phyloP scores from a whole-genome alignment of 192 early-diverging fungal genomes.

The Dimargaris verticillata region DNA sequence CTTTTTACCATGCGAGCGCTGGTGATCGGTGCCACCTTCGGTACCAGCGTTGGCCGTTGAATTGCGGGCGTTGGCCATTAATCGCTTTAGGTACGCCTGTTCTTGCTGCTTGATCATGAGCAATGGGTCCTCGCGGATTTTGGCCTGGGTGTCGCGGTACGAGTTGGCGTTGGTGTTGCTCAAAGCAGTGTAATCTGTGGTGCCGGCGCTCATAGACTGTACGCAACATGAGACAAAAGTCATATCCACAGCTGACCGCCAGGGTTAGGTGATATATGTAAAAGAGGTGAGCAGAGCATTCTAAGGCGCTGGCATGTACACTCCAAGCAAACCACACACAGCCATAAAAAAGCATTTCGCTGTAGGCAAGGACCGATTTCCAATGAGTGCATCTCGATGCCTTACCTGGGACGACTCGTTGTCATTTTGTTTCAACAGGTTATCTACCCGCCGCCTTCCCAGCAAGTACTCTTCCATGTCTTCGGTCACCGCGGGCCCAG shows the following conservation, averaged over 20 bases:
- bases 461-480: conserved; percentile 83
- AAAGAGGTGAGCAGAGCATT: too few relatives aligned
- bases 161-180: conserved; percentile 58
- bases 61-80: conserved; percentile 60
- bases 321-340: too few relatives aligned
- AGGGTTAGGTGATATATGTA: too few relatives aligned
- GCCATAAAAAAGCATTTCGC: too few relatives aligned
- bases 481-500: conserved; percentile 26
- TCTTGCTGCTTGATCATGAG: conserved; percentile 75
- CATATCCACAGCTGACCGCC: too few relatives aligned
- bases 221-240: too few relatives aligned
- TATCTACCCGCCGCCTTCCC: conserved; percentile 70
- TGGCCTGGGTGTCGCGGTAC: conserved; percentile 59
- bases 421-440: conserved; percentile 20
- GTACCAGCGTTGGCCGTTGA: conserved; percentile 21
- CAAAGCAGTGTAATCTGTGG: conserved; percentile 26
- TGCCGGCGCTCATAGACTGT: conserved; percentile 8
- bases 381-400: too few relatives aligned
- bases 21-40: conserved; percentile 17
- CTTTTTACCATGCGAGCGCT: conserved; percentile 18
- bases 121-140: conserved; percentile 84
- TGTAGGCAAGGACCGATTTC: too few relatives aligned
- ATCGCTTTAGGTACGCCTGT: conserved; percentile 56
- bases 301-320: too few relatives aligned
- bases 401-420: too few relatives aligned